Evolutionary conservation across 495 filamentous ascomycete species (phyloP), one percentile per base, ranked within the genome.

Genomic region (Podospora pseudopauciseta): DNA sequence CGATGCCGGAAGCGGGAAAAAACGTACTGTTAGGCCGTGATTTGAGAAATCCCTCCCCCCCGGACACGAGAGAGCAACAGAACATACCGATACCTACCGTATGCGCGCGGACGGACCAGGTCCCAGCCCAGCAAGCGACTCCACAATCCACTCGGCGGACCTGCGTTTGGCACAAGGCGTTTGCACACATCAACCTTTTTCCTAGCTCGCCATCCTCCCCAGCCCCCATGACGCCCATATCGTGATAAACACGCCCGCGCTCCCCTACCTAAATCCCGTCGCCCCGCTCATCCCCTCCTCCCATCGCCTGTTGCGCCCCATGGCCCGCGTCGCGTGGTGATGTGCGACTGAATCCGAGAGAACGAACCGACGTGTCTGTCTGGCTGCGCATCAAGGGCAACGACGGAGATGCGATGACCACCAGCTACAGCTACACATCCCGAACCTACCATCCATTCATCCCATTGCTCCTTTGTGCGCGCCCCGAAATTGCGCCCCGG

Each of bases 121-220:
- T 34, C 60, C 27, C 23, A 27, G 20, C 60, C 23, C 60, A 62
- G 58, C 68, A 68, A 68, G 53, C 54, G 58, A 68, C 63, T 60
- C 69, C 69, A 71, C 65, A 26, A 58, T 53, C 30, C 39, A 49
- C 39, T 49, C 39, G 39, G 39, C 39, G 60, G 60, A 60, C 32
- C 20, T 26, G 27, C 30, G 18, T 49, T 49, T 49, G 39, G 39
- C 39, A 54, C 54, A 55, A 9, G 32, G 27, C 30, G 18, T 53
- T 32, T 62, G 58, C 56, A 76, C 74, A 74, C 68, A 70, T 73
- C 70, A 67, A 65, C 67, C 72, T 65, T 73, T 72, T 76, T 70
- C 7, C 39, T 49, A 66, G 67, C 65, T 67, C 54, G 68, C 27
- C 66, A 19, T 67, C 30, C 60, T 49, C 66, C 63, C 34, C 60